These are phyloP conservation scores for Aechmea fasciata DNA, from an alignment of 176 grass and related monocot species.

Conservation along the genomic window DNA sequence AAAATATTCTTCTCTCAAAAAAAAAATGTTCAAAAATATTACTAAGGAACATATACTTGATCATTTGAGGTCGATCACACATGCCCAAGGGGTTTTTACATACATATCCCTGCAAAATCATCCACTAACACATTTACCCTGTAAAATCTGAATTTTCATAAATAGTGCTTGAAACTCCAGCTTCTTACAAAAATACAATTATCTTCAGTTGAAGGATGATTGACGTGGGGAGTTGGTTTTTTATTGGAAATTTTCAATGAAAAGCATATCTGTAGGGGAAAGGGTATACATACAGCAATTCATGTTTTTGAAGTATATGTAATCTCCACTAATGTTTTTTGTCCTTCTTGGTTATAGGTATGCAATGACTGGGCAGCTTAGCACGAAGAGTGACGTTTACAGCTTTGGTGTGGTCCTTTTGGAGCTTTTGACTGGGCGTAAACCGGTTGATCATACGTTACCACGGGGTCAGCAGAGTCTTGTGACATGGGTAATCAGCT, in stretches of 20 bases:
- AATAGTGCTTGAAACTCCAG: no score
- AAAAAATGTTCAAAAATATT: not conserved
- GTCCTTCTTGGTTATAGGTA: constrained; percentile 3
- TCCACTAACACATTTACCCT: no score
- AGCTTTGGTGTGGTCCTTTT: constrained; percentile 23
- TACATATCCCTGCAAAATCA: no score
- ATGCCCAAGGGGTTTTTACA: no score
- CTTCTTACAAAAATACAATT: no score
- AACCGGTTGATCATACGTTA: not conserved
- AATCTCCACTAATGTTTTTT: not conserved
- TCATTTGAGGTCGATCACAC: not conserved
- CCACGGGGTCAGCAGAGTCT: not conserved
- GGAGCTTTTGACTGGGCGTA: constrained; percentile 7
- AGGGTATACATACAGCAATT: not conserved
- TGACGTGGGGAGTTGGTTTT: no score
- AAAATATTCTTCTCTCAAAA: no score
- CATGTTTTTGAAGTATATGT: not conserved
- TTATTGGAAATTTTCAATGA: no score
- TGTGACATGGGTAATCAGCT: not conserved
- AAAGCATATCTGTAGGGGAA: not conserved
- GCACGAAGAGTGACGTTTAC: constrained; percentile 20
- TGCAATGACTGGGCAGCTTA: constrained; percentile 28
- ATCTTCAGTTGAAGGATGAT: no score
- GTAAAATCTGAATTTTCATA: no score
- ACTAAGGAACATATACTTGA: no score